These are phyloP conservation scores for Coemansia sp. DNA, from an alignment of 192 early-diverging fungal species.

Conservation along the genomic window DNA sequence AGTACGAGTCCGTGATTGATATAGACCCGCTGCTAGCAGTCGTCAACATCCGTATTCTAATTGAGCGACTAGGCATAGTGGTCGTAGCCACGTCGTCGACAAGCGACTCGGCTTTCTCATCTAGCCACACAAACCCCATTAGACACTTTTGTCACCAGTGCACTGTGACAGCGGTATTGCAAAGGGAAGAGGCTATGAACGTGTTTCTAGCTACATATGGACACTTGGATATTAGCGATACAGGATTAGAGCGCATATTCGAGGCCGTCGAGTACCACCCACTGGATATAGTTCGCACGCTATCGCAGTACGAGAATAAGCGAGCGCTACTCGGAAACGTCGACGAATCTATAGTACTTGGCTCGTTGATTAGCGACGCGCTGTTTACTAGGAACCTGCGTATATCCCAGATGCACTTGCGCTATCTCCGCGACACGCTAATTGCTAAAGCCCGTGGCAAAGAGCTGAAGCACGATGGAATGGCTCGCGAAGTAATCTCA, in stretches of 20 bases:
- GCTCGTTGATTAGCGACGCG: constrained; percentile 13
- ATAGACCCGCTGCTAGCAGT: constrained; percentile 6
- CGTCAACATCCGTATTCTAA: constrained; percentile 6
- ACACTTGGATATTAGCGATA: constrained; percentile 10
- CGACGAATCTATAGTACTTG: background rate
- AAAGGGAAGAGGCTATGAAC: constrained; percentile 16
- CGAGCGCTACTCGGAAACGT: background rate
- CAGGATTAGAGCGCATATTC: constrained; percentile 11
- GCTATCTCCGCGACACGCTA: constrained; percentile 11
- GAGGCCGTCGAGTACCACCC: constrained; percentile 21
- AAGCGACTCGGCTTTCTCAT: background rate
- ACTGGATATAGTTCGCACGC: constrained; percentile 18
- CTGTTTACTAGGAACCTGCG: constrained; percentile 12
- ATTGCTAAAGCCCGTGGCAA: background rate
- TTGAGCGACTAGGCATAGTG: constrained; percentile 1
- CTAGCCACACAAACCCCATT: background rate
- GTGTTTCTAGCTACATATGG: constrained; percentile 12
- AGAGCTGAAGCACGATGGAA: background rate
- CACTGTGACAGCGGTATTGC: constrained; percentile 10
- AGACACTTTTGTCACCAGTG: constrained; percentile 7
- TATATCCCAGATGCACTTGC: constrained; percentile 27
- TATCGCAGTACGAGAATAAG: constrained; percentile 12
- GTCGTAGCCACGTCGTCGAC: constrained; percentile 7
- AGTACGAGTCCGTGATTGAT: constrained; percentile 16
- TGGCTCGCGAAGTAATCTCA: background rate